Percentiles rank a stretch among this genome's conserved stretches.
phyloP scores from a whole-genome alignment of 768 basidiomycete genomes.

The Russula virescens region DNA sequence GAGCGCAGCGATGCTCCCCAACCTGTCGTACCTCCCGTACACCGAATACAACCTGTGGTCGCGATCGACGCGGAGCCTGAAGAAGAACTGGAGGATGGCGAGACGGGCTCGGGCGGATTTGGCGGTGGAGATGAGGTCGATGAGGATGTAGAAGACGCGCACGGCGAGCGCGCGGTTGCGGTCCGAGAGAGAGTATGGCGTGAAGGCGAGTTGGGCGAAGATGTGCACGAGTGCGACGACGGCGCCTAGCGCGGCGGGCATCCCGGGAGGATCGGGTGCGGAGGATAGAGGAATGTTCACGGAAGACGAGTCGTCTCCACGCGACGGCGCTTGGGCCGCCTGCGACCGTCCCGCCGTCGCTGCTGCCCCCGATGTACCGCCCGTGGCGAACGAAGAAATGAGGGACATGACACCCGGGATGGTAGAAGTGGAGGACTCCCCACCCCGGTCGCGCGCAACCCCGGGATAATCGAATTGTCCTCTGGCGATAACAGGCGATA shows the following conservation, averaged over 20 bases:
- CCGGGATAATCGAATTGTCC: slow-evolving; percentile 50
- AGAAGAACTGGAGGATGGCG: slow-evolving; percentile 75
- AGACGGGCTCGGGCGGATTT: slow-evolving; percentile 59
- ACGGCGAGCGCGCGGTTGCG: slow-evolving; percentile 49
- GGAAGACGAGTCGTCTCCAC: slow-evolving; percentile 33
- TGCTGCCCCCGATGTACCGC: slow-evolving; percentile 33
- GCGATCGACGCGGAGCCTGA: slow-evolving; percentile 83
- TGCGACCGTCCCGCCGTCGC: slow-evolving; percentile 48
- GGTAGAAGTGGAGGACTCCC: slow-evolving; percentile 30
- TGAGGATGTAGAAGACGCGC: slow-evolving; percentile 46
- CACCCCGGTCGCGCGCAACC: slow-evolving; percentile 35
- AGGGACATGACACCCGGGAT: slow-evolving; percentile 60
- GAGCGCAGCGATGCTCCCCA: slow-evolving; percentile 52
- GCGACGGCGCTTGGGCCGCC: slow-evolving; percentile 43
- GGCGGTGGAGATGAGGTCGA: slow-evolving; percentile 42
- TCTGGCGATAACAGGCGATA: slow-evolving; percentile 53
- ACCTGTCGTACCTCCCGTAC: slow-evolving; percentile 45
- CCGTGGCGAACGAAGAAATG: slow-evolving; percentile 48
- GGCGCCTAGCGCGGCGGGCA: slow-evolving; percentile 50
- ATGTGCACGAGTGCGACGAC: slow-evolving; percentile 57
- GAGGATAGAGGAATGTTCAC: slow-evolving; percentile 28
- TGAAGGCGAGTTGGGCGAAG: slow-evolving; percentile 68
- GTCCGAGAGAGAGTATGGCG: slow-evolving; percentile 47
- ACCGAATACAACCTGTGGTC: slow-evolving; percentile 81
- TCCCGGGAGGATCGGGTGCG: slow-evolving; percentile 15